phyloP scores from a whole-genome alignment of 306 rosid species.

The Lathyrus oleraceus region DNA sequence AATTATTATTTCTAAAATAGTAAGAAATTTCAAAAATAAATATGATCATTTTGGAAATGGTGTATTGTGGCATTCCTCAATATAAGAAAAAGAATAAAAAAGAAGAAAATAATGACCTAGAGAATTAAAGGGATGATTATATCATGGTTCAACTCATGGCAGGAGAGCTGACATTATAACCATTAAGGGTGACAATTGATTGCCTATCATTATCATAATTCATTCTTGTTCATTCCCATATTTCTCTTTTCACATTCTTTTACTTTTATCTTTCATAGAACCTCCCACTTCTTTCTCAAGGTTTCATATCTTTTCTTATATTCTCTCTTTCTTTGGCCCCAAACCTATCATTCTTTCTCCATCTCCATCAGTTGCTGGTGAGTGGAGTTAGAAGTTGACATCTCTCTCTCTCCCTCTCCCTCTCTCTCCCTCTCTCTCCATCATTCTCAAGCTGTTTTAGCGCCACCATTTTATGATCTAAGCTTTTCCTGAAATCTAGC shows the following conservation, averaged over 20 bases:
- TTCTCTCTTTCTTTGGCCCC: slow-evolving; percentile 33
- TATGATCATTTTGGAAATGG: too few relatives aligned
- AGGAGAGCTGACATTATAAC: neutral
- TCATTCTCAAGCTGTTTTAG: slow-evolving; percentile 60
- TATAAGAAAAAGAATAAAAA: neutral
- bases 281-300: slow-evolving; percentile 33
- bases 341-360: slow-evolving; percentile 37
- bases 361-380: slow-evolving; percentile 87
- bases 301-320: slow-evolving; percentile 31
- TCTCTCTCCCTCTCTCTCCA: slow-evolving; percentile 38
- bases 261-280: neutral
- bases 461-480: slow-evolving; percentile 56
- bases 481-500: slow-evolving; percentile 83
- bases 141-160: slow-evolving; percentile 5
- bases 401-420: slow-evolving; percentile 36
- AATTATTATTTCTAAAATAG: too few relatives aligned
- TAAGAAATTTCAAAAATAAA: too few relatives aligned
- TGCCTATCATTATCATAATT: slow-evolving; percentile 45
- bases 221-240: slow-evolving; percentile 21
- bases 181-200: slow-evolving; percentile 44
- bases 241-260: neutral
- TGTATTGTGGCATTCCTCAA: neutral
- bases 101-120: neutral
- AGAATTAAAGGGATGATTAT: neutral
- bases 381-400: slow-evolving; percentile 51